Conservation (phyloP, 257 asterid genomes). For the Lithospermum erythrorhizon region DNA sequence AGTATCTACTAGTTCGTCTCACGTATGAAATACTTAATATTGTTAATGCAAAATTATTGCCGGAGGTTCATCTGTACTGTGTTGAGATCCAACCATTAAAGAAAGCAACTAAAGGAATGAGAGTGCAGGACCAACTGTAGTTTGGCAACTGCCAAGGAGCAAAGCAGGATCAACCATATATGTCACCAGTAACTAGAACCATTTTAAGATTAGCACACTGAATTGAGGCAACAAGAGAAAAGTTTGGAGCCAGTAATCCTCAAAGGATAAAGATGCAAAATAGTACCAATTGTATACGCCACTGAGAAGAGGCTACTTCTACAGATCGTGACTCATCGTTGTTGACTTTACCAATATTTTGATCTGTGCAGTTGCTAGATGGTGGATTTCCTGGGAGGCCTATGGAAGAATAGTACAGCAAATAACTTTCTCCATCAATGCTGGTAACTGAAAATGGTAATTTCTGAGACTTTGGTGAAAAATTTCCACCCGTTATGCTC, state of each 20-base stretch:
- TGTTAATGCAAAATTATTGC: neutral
- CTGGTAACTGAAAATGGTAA: slow-evolving; percentile 74
- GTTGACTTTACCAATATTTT: slow-evolving; percentile 22
- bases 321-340: slow-evolving; percentile 22
- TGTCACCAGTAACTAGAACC: neutral
- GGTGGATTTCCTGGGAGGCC: slow-evolving; percentile 36
- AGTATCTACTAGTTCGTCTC: neutral
- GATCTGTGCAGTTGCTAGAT: slow-evolving; percentile 27
- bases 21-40: too few species aligned
- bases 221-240: neutral
- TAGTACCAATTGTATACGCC: slow-evolving; percentile 65
- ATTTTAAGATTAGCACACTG: neutral
- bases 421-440: slow-evolving; percentile 58
- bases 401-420: slow-evolving; percentile 62
- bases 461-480: slow-evolving; percentile 64
- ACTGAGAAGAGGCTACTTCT: slow-evolving; percentile 47
- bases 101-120: neutral
- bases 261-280: slow-evolving; percentile 8
- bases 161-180: neutral
- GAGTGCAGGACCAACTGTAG: neutral
- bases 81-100: neutral
- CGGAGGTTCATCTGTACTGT: neutral
- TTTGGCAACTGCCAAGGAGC: neutral
- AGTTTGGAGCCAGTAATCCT: neutral
- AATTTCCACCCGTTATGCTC: slow-evolving; percentile 55